Conservation (phyloP, 305 asterid species). For the Fraxinus nigra region DNA sequence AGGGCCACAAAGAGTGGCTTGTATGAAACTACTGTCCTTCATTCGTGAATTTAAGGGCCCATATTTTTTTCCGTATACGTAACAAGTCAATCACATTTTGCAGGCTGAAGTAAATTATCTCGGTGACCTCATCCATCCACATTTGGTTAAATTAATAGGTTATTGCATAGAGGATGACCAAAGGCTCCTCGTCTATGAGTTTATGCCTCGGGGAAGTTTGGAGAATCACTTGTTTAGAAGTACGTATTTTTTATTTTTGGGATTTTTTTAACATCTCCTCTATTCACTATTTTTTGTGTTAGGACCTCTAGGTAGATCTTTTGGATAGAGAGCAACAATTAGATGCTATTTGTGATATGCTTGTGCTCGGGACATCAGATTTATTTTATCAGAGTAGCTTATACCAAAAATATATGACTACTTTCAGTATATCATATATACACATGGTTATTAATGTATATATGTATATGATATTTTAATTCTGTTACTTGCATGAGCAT, state of each 20-base stretch:
- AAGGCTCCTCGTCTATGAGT: slow-evolving; percentile 67
- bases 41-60: slow-evolving; percentile 14
- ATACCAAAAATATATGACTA: background rate
- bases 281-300: background rate
- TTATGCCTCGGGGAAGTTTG: slow-evolving; percentile 72
- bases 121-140: slow-evolving; percentile 60
- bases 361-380: background rate
- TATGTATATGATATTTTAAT: background rate
- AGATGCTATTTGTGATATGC: background rate
- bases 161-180: slow-evolving; percentile 72
- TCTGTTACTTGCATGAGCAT: background rate
- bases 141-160: slow-evolving; percentile 68
- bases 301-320: background rate
- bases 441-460: background rate
- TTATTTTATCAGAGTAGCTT: background rate
- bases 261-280: background rate
- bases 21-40: slow-evolving; percentile 33
- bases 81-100: slow-evolving; percentile 15
- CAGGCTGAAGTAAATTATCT: slow-evolving; percentile 73
- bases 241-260: slow-evolving; percentile 22
- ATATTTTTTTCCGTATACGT: background rate
- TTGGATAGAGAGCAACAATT: background rate
- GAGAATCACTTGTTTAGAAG: slow-evolving; percentile 76
- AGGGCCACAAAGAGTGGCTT: slow-evolving; percentile 94
- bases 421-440: background rate